Evolutionary conservation across 2,329 filamentous ascomycete species (phyloP).

Genomic region (Rutstroemia sp.): DNA sequence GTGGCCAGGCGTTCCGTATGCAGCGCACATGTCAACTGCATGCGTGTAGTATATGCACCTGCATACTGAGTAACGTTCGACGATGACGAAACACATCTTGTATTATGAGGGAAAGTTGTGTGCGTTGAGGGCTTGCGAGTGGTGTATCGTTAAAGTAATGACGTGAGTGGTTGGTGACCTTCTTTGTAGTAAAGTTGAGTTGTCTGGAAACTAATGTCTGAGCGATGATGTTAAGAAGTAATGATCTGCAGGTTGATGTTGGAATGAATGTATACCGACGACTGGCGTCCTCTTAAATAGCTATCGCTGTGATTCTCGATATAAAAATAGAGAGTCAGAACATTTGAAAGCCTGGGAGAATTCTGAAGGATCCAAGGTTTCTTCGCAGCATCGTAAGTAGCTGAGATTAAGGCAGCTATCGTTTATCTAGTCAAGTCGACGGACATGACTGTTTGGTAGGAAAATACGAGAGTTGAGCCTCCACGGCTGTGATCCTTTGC

Average conservation of each 20-base stretch:
- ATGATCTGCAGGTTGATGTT: background rate
- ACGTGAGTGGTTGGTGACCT: background rate
- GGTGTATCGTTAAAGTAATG: background rate
- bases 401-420: slow-evolving; percentile 6
- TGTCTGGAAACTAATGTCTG: background rate
- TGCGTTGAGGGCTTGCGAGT: background rate
- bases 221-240: background rate
- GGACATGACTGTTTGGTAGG: background rate
- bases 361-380: background rate
- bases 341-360: background rate
- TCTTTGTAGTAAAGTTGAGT: background rate
- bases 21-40: slow-evolving; percentile 58
- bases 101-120: slow-evolving; percentile 29
- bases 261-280: background rate
- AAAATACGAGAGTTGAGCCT: slow-evolving; percentile 7
- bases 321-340: slow-evolving; percentile 25
- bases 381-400: slow-evolving; percentile 5
- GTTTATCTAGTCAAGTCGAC: background rate
- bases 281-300: slow-evolving; percentile 1
- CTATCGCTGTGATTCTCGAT: slow-evolving; percentile 20
- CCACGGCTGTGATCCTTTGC: background rate
- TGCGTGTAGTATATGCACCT: slow-evolving; percentile 64
- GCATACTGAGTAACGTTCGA: slow-evolving; percentile 63
- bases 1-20: slow-evolving; percentile 56
- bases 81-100: slow-evolving; percentile 58